Evolutionary conservation across 352 stramenopile genomes (phyloP).

Genomic region (Nothophytophthora sp.): DNA sequence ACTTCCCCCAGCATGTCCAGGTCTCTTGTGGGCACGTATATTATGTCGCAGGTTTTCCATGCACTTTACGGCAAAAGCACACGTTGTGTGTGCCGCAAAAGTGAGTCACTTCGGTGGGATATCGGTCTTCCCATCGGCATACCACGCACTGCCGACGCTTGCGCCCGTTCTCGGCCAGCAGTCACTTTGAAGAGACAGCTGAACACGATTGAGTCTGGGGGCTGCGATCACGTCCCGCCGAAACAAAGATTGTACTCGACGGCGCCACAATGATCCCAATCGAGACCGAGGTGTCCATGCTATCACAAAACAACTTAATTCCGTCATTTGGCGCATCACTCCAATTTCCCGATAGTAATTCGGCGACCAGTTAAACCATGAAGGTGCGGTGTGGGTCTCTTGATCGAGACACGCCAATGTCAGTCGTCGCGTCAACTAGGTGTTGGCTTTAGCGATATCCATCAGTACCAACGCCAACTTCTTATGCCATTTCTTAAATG

Average conservation of each 20-base stretch:
- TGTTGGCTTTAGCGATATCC: conserved; percentile 8
- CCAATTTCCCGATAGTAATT: conserved; percentile 8
- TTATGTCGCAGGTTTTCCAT: background rate
- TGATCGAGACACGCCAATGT: background rate
- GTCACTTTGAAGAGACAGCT: background rate
- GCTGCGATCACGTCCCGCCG: background rate
- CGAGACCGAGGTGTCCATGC: background rate
- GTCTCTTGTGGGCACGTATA: conserved; percentile 10
- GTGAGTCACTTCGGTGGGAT: conserved; percentile 19
- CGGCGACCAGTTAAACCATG: conserved; percentile 9
- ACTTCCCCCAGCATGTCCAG: conserved; percentile 23
- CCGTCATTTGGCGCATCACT: conserved; percentile 2
- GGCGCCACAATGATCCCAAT: too few relatives aligned
- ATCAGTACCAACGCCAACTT: conserved; percentile 7
- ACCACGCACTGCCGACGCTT: conserved; percentile 15
- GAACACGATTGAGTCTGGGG: conserved; percentile 7
- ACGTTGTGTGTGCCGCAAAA: conserved; percentile 21
- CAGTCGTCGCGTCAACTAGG: conserved; percentile 1
- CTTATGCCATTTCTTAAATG: conserved; percentile 15
- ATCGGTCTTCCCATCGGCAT: conserved; percentile 20
- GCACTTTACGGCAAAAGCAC: conserved; percentile 12
- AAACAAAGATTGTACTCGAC: too few relatives aligned
- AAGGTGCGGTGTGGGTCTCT: conserved; percentile 2
- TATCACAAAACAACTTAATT: conserved; percentile 1
- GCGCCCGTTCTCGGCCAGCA: background rate